These are phyloP conservation scores for Aspergillus coremiiformis DNA, from an alignment of 495 filamentous ascomycete genomes.

Conservation along the genomic window DNA sequence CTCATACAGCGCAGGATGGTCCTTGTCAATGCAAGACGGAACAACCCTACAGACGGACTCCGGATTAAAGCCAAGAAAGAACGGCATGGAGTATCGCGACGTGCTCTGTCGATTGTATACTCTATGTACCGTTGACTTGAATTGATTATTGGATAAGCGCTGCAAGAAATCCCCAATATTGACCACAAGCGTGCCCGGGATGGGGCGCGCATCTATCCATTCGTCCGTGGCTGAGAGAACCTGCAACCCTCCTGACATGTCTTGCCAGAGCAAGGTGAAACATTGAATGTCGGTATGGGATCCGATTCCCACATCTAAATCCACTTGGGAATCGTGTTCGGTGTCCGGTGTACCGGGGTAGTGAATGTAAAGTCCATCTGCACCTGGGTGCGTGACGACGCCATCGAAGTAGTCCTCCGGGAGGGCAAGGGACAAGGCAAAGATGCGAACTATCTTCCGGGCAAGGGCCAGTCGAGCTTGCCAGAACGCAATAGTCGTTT, in stretches of 20 bases:
- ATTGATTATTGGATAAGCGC: constrained; percentile 53
- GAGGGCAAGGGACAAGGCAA: constrained; percentile 43
- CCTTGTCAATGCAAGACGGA: constrained; percentile 45
- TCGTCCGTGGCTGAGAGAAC: constrained; percentile 42
- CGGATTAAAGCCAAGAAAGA: constrained; percentile 49
- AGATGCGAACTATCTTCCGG: constrained; percentile 40
- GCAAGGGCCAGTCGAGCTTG: constrained; percentile 38
- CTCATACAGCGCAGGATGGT: constrained; percentile 47
- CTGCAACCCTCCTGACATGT: constrained; percentile 47
- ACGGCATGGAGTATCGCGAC: constrained; percentile 52
- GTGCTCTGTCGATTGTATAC: constrained; percentile 42
- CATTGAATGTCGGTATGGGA: constrained; percentile 54
- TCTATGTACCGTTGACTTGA: constrained; percentile 53
- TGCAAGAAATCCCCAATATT: constrained; percentile 62
- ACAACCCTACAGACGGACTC: constrained; percentile 41
- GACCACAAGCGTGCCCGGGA: constrained; percentile 53
- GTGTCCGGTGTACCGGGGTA: constrained; percentile 38
- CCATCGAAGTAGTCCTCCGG: constrained; percentile 46
- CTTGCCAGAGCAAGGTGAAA: constrained; percentile 52
- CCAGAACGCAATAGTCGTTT: constrained; percentile 42
- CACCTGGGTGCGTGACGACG: constrained; percentile 43
- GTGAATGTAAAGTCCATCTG: constrained; percentile 45
- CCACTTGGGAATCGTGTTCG: constrained; percentile 9
- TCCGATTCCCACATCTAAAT: constrained; percentile 43
- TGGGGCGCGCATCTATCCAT: constrained; percentile 49